phyloP scores from a whole-genome alignment of 2,329 filamentous ascomycete species.

The Pyrenophora teres region DNA sequence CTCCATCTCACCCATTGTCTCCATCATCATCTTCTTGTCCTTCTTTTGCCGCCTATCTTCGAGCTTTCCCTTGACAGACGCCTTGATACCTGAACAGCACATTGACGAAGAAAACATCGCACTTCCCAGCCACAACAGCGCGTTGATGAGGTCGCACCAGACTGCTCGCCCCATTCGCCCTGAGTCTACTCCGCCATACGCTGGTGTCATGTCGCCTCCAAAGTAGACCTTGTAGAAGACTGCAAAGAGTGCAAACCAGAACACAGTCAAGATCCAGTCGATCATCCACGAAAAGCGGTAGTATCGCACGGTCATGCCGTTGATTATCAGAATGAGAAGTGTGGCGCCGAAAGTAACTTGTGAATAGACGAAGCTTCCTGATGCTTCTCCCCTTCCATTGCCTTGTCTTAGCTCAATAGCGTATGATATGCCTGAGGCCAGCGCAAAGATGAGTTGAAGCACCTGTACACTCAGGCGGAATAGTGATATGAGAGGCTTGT shows the following conservation, averaged over 20 bases:
- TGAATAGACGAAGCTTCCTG: constrained; percentile 23
- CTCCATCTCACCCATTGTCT: too few relatives aligned
- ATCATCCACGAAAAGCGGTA: constrained; percentile 29
- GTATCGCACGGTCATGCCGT: constrained; percentile 26
- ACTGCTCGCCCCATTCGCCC: constrained; percentile 27
- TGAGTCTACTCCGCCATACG: constrained; percentile 14
- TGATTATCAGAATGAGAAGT: constrained; percentile 18
- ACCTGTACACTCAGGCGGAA: constrained; percentile 27
- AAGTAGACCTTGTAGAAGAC: constrained; percentile 26
- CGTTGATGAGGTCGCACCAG: constrained; percentile 32
- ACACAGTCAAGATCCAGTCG: constrained; percentile 24
- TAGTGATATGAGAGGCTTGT: constrained; percentile 25
- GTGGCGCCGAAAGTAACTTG: constrained; percentile 27
- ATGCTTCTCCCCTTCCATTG: neutral
- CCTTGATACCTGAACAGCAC: constrained; percentile 31
- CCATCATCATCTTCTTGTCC: too few relatives aligned
- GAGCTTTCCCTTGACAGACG: constrained; percentile 18
- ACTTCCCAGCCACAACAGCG: constrained; percentile 29
- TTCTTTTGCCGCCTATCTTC: too few relatives aligned
- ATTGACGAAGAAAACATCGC: constrained; percentile 31
- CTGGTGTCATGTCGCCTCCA: neutral
- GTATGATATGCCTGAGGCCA: constrained; percentile 33
- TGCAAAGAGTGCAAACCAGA: constrained; percentile 32
- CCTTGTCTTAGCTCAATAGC: constrained; percentile 21
- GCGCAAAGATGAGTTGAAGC: constrained; percentile 29